Base-by-base conservation (phyloP, 345 rosid genomes). In the Boechera divaricarpa region DNA sequence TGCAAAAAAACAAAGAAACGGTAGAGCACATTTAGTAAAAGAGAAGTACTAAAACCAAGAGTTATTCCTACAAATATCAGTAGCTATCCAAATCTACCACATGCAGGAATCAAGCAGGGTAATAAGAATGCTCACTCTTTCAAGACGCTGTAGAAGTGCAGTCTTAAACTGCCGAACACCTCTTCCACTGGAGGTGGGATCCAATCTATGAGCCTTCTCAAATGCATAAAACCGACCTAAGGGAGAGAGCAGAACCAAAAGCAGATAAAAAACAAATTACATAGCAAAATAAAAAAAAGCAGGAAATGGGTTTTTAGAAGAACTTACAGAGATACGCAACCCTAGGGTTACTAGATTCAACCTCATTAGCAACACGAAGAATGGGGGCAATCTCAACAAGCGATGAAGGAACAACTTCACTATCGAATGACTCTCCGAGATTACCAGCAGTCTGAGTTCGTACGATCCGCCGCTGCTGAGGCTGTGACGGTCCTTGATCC, bases 291-390 rank as follows among this genome's bases (percentile, higher is more conserved):
- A 36, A 59, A 7, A 29, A 29, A 15, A 15, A 45, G n/a, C 13
- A 15, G 8, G 2, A 2, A 62, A 13, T 3, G 3, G 44, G 28
- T 9, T 7, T 13, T 13, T 3, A 28, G 7, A 44, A 57, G 12
- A 64, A 69, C 97, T 87, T 87, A 96, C 99, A 96, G 35, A 96
- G 92, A 83, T 96, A 96, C 3, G 99, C 93, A 79, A 93, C 99
- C 77, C 99, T 90, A 29, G 96, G 89, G 81, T 96, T 93, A 68
- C 86, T 89, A 41, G 82, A 56, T 87, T 96, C 99, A 35, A 93
- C 98, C 76, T 96, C 99, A 89, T 96, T 96, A 64, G 99, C 99
- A 79, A 96, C 99, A 78, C 99, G 98, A 59, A 96, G 98, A 88
- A 96, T 96, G 7, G 98, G 99, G 0, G 99, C 99, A 67, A 96